phyloP scores from a whole-genome alignment of 2,329 filamentous ascomycete species.

The Rutstroemia sp. region DNA sequence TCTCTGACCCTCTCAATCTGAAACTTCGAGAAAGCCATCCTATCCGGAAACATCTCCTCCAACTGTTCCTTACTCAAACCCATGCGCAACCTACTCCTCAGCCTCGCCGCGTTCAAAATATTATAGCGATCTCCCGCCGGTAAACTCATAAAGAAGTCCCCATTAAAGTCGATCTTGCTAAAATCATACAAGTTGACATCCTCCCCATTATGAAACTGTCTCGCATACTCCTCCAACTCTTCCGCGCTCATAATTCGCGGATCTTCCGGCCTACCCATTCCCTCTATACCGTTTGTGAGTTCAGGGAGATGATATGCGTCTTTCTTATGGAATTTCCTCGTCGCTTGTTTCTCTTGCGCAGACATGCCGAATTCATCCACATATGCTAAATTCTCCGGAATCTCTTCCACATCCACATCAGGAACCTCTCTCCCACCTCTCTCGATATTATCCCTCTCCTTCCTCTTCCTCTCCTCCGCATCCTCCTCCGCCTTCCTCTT shows the following conservation, averaged over 20 bases:
- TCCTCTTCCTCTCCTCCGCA: conserved; percentile 50
- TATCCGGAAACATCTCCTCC: conserved; percentile 92
- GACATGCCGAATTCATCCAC: conserved; percentile 84
- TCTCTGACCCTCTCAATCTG: conserved; percentile 93
- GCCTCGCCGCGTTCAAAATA: conserved; percentile 85
- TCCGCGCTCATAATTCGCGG: conserved; percentile 94
- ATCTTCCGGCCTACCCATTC: conserved; percentile 86
- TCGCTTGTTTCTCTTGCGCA: conserved; percentile 64
- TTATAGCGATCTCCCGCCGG: conserved; percentile 91
- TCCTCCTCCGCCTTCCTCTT: conserved; percentile 85
- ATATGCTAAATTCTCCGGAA: conserved; percentile 68
- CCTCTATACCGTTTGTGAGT: conserved; percentile 66
- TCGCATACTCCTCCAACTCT: conserved; percentile 87
- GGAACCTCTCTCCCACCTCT: conserved; percentile 32
- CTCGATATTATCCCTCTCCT: conserved; percentile 37
- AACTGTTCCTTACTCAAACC: conserved; percentile 94
- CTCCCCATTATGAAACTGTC: conserved; percentile 85
- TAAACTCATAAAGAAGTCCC: conserved; percentile 87
- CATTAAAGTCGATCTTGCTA: conserved; percentile 96
- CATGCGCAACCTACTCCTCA: conserved; percentile 87
- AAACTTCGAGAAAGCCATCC: conserved; percentile 94
- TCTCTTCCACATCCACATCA: conserved; percentile 59
- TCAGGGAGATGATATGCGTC: conserved; percentile 95
- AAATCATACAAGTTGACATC: conserved; percentile 93
- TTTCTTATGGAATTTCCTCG: conserved; percentile 77